Conservation (phyloP, 768 basidiomycete genomes). For the Lactarius quietus region DNA sequence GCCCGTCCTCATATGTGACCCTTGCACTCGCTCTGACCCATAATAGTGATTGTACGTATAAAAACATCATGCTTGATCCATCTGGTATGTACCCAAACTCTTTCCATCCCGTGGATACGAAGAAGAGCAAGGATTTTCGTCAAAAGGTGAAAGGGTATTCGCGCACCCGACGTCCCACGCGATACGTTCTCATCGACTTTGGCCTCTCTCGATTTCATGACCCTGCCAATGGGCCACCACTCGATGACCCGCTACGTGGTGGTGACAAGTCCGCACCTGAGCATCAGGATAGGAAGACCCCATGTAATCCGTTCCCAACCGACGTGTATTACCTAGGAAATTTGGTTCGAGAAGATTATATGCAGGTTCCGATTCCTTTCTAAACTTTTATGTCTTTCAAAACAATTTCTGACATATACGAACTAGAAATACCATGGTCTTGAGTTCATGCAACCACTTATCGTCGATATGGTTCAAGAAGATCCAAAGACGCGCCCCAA, state of each 20-base stretch:
- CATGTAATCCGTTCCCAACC: conserved; percentile 33
- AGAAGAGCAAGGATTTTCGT: conserved; percentile 27
- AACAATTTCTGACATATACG: background rate
- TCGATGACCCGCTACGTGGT: conserved; percentile 34
- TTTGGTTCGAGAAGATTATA: conserved; percentile 29
- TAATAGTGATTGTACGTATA: background rate
- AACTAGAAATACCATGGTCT: conserved; percentile 26
- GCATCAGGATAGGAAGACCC: conserved; percentile 16
- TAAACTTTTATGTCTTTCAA: too few species aligned
- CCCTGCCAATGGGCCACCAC: conserved; percentile 27
- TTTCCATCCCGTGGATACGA: conserved; percentile 29
- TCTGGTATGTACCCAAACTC: conserved; percentile 28
- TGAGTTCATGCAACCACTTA: conserved; percentile 34
- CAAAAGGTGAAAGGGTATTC: conserved; percentile 29
- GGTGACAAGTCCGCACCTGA: conserved; percentile 41
- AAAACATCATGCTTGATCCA: conserved; percentile 33
- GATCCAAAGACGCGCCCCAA: conserved; percentile 35
- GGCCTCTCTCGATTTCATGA: conserved; percentile 34
- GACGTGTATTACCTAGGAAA: conserved; percentile 38
- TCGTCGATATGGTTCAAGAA: conserved; percentile 34
- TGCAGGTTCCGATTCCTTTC: conserved; percentile 28
- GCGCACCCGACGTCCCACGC: conserved; percentile 32
- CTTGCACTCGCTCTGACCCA: background rate
- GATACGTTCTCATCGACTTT: conserved; percentile 39
- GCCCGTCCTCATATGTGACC: conserved; percentile 25